Conservation (phyloP, 1,284 basidiomycete genomes). For the Schizopora paradoxa region DNA sequence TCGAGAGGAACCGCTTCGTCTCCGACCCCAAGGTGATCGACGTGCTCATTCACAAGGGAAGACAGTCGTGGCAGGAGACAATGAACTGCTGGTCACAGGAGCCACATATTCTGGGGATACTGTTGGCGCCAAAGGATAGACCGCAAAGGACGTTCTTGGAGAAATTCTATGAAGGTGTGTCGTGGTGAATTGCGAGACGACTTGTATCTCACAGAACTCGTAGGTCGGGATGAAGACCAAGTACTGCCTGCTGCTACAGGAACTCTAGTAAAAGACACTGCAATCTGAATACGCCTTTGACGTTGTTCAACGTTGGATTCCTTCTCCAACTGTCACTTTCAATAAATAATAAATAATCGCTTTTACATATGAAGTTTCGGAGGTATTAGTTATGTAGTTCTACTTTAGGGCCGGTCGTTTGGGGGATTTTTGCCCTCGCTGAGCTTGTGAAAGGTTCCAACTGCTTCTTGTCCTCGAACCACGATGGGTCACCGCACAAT, state of each 20-base stretch:
- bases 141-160: conserved; percentile 71
- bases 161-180: conserved; percentile 82
- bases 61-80: conserved; percentile 91
- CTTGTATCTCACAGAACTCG: neutral
- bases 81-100: conserved; percentile 92
- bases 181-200: conserved; percentile 24
- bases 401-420: neutral
- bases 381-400: too few relatives aligned
- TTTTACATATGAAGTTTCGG: too few relatives aligned
- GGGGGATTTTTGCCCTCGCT: too few relatives aligned
- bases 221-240: conserved; percentile 21
- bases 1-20: conserved; percentile 83
- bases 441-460: too few relatives aligned
- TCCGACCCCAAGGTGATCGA: conserved; percentile 85
- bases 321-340: too few relatives aligned
- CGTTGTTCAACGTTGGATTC: too few relatives aligned
- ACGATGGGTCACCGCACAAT: conserved; percentile 59
- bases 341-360: too few relatives aligned
- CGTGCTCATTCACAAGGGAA: conserved; percentile 80
- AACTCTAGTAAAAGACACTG: conserved; percentile 7
- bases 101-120: conserved; percentile 67
- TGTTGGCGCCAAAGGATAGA: conserved; percentile 46
- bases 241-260: conserved; percentile 17
- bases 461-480: neutral
- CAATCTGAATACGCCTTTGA: too few relatives aligned